Conservation (phyloP, 352 stramenopile genomes). For the Pythium apleroticum region DNA sequence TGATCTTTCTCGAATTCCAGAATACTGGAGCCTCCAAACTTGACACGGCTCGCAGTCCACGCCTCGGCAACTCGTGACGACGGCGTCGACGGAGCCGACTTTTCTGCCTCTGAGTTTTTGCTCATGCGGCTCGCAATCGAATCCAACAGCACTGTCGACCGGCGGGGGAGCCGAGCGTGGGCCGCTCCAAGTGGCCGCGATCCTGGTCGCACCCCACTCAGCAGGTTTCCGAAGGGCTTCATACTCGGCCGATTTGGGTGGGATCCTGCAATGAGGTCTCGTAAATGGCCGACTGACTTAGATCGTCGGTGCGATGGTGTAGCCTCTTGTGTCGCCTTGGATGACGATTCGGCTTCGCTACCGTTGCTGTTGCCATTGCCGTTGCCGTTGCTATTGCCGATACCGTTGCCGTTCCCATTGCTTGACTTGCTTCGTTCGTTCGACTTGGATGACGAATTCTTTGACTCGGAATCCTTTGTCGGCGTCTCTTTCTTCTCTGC, state of each 20-base stretch:
- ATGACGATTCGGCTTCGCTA: slow-evolving; percentile 4
- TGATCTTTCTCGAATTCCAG: slow-evolving; percentile 31
- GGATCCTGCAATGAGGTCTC: slow-evolving; percentile 47
- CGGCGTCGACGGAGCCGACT: neutral
- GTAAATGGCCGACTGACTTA: slow-evolving; percentile 64
- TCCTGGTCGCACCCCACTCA: slow-evolving; percentile 1
- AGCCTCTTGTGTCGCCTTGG: neutral
- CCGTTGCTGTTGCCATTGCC: neutral
- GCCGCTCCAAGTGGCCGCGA: slow-evolving; percentile 20
- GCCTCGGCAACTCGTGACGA: slow-evolving; percentile 3
- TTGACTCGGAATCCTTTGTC: slow-evolving; percentile 4
- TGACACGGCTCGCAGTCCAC: slow-evolving; percentile 25
- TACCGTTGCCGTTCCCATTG: no score
- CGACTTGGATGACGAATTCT: neutral
- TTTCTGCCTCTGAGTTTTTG: slow-evolving; percentile 12
- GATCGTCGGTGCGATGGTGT: slow-evolving; percentile 30
- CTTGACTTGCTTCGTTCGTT: neutral
- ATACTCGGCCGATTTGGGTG: neutral
- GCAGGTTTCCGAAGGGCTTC: slow-evolving; percentile 17
- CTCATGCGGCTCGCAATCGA: slow-evolving; percentile 19
- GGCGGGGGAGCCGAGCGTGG: slow-evolving; percentile 15
- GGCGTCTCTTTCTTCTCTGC: slow-evolving; percentile 11
- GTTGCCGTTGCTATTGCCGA: neutral
- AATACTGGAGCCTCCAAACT: slow-evolving; percentile 22
- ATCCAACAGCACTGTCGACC: slow-evolving; percentile 26